Evolutionary conservation across 306 rosid species (phyloP).

Genomic region (Cicer judaicum): DNA sequence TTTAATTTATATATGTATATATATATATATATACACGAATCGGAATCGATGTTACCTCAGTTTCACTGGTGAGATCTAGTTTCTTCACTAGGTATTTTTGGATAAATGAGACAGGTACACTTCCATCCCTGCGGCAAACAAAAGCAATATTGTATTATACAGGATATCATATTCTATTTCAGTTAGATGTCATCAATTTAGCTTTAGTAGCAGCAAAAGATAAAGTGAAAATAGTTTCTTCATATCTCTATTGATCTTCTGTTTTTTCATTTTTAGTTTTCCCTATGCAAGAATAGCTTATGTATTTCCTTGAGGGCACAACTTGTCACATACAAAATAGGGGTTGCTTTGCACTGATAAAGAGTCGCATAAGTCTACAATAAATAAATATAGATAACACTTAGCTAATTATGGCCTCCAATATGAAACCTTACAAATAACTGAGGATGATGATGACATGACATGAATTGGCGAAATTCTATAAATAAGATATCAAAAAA

Average conservation of each 20-base stretch:
- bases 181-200: constrained; percentile 33
- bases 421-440: constrained; percentile 9
- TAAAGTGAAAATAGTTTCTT: constrained; percentile 14
- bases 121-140: constrained; percentile 76
- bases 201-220: constrained; percentile 14
- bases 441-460: constrained; percentile 10
- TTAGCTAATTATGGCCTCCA: constrained; percentile 29
- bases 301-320: neutral
- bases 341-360: neutral
- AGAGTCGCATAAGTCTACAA: neutral
- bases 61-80: constrained; percentile 70
- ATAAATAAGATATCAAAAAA: constrained; percentile 12
- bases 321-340: neutral
- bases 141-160: constrained; percentile 27
- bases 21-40: neutral
- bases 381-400: neutral
- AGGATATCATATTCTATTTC: constrained; percentile 15
- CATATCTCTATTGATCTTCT: constrained; percentile 8
- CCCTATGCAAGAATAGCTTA: neutral
- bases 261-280: neutral
- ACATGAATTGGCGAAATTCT: neutral
- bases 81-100: constrained; percentile 85
- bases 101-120: constrained; percentile 71
- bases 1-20: too few species aligned
- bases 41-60: constrained; percentile 61